phyloP scores from a whole-genome alignment of 768 basidiomycete species.

The Leccinum subtestaceum region DNA sequence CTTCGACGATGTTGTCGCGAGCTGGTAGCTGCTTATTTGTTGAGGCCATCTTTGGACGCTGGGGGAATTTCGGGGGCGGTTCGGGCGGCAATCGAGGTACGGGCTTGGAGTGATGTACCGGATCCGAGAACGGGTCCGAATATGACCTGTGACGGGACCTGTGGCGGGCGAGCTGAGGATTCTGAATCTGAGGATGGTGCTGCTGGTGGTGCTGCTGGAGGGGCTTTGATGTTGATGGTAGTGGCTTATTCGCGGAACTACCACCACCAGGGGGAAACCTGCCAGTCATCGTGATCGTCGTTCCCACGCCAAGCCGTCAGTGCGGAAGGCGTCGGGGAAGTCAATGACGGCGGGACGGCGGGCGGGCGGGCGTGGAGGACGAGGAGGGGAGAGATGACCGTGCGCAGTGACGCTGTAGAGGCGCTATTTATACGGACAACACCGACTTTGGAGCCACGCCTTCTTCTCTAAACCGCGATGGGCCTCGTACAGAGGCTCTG shows the following conservation, averaged over 20 bases:
- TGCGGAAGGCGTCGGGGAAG: slow-evolving; percentile 7
- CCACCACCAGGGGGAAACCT: slow-evolving; percentile 1
- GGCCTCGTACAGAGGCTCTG: slow-evolving; percentile 32
- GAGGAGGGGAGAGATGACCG: slow-evolving; percentile 7
- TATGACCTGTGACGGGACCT: slow-evolving; percentile 43
- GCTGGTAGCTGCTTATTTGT: slow-evolving; percentile 31
- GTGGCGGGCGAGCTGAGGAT: slow-evolving; percentile 22
- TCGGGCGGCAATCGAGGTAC: slow-evolving; percentile 43
- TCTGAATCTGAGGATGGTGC: slow-evolving; percentile 16
- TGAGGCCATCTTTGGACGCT: slow-evolving; percentile 26
- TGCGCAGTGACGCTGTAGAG: background rate
- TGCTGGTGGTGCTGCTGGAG: background rate
- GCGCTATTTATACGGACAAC: slow-evolving; percentile 28
- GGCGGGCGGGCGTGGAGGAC: slow-evolving; percentile 1
- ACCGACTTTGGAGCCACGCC: background rate
- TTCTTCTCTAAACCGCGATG: slow-evolving; percentile 21
- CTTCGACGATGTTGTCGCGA: slow-evolving; percentile 50
- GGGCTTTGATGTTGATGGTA: slow-evolving; percentile 17
- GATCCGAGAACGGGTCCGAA: slow-evolving; percentile 55
- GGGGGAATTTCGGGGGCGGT: slow-evolving; percentile 31
- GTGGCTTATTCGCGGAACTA: slow-evolving; percentile 27
- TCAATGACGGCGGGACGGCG: slow-evolving; percentile 9
- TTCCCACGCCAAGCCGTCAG: slow-evolving; percentile 23
- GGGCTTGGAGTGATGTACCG: slow-evolving; percentile 26
- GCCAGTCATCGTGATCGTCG: slow-evolving; percentile 18